Base-by-base conservation (phyloP, 1,139 yeast genomes). In the Sporopachydermia cereana region DNA sequence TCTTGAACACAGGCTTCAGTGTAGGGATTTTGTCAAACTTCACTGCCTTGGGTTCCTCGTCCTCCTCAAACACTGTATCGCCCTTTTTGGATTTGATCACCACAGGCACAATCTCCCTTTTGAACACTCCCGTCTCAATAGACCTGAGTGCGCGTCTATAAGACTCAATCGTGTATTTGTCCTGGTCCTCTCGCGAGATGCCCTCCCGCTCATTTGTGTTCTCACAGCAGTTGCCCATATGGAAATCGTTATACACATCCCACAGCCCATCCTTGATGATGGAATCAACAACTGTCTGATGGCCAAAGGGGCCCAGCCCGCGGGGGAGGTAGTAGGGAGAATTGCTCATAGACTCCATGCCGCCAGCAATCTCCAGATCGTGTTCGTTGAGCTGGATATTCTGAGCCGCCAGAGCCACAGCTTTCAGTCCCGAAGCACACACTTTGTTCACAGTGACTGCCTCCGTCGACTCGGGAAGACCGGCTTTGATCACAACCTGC, bases 1-100 rank as follows among this genome's bases (percentile, higher is more conserved):
- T 82, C 63, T 82, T 82, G 76, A 88, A 88, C 18, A 83, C 96
- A 43, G 96, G 80, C 68, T 93, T 76, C 27, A 95, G 89, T 46
- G 76, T 54, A 58, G 73, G 76, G 54, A 88, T 66, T 60, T 73
- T 82, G 31, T 72, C 74, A 61, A 83, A 82, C 66, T 85, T 76
- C 57, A 84, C 75, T 59, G 79, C 78, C 51, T 64, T 62, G 46
- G 79, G 71, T 63, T 84, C 91, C 58, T 76, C 80, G 62, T 88
- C 96, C 47, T 71, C 67, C 44, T 69, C 66, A 47, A 34, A 34
- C 17, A 34, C 20, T 48, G 74, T 70, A 55, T 72, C 72, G 46
- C 80, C 80, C 63, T 77, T 73, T 51, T 62, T 51, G 47, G 76
- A 69, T 62, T 74, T 74, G 59, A 76, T 63, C 48, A 74, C 70